phyloP scores from a whole-genome alignment of 768 basidiomycete species.

The Boletus reticuloceps region DNA sequence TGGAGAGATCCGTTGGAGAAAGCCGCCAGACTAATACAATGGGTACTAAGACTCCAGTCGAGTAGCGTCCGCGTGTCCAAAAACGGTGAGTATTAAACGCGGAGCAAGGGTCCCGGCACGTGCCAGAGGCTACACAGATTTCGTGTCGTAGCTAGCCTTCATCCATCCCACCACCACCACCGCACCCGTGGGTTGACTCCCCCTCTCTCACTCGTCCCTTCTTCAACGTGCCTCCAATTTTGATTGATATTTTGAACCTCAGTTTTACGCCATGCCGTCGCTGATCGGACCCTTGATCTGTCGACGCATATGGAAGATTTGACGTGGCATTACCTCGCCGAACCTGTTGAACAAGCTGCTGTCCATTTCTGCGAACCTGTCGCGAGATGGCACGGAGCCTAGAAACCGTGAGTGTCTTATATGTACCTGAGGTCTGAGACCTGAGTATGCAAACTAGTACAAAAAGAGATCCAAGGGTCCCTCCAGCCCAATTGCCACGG shows the following conservation, averaged over 20 bases:
- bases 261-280: slow-evolving; percentile 82
- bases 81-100: too few relatives aligned
- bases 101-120: too few relatives aligned
- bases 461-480: slow-evolving; percentile 58
- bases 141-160: too few relatives aligned
- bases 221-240: slow-evolving; percentile 22
- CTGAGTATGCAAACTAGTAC: slow-evolving; percentile 44
- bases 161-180: too few relatives aligned
- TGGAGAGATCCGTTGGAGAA: too few relatives aligned
- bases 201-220: background rate
- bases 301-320: slow-evolving; percentile 71
- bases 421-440: slow-evolving; percentile 4
- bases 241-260: slow-evolving; percentile 7
- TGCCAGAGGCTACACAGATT: too few relatives aligned
- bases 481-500: too few relatives aligned
- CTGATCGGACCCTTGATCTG: slow-evolving; percentile 56
- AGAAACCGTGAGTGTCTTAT: slow-evolving; percentile 55
- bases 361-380: slow-evolving; percentile 81
- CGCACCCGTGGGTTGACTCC: too few relatives aligned
- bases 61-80: too few relatives aligned
- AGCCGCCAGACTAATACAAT: too few relatives aligned
- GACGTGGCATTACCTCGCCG: slow-evolving; percentile 77
- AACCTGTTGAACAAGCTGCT: slow-evolving; percentile 76
- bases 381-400: slow-evolving; percentile 83
- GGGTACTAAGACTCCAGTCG: too few relatives aligned